Evolutionary conservation across 2,329 filamentous ascomycete species (phyloP), one percentile per base, ranked within the genome.

Genomic region (Clarireedia sp.): DNA sequence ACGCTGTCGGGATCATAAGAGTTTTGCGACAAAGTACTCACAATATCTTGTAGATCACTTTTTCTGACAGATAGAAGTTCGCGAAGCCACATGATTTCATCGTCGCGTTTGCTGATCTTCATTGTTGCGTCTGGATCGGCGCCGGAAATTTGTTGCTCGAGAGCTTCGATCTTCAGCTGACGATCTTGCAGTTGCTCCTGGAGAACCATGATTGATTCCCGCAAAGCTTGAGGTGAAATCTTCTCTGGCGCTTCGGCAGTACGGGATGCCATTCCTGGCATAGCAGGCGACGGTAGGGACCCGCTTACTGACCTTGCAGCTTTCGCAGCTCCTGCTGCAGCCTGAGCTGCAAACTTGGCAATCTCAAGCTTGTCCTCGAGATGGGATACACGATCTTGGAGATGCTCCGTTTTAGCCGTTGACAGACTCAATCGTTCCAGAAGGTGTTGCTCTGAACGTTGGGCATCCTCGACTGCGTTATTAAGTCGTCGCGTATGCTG

Each of bases 111-210:
- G 63, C 89, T 86, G 64, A 97, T 83, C 74, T 94, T 96, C 50
- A 75, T 78, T 2, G 87, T 81, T 0, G 89, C 86, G 41, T 96
- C 87, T 8, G 84, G 85, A 64, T 95, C 90, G 3, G 86, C 72
- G 57, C 81, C 79, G 17, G 81, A 74, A 7, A 90, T 75, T 51
- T 84, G 78, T 51, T 85, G 80, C 71, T 96, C 89, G 12, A 97
- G 84, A 59, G 86, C 82, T 69, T 99, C 94, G 62, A 97, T 95
- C 40, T 83, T 85, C 58, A 86, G 81, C 73, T 99, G 94, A 52
- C 94, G 90, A 64, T 94, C 90, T 70, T 97, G 94, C 6, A 99
- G 79, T 71, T 99, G 94, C 70, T 97, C 92, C 72, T 99, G 94
- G 24, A 99, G 78, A 17, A 96, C 94, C 72, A 95, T 85, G 67